Percentiles rank a stretch among this genome's conserved stretches.
Evolutionary conservation across 164 flowering plant genomes (phyloP).

Genomic region (Protea cynaroides): DNA sequence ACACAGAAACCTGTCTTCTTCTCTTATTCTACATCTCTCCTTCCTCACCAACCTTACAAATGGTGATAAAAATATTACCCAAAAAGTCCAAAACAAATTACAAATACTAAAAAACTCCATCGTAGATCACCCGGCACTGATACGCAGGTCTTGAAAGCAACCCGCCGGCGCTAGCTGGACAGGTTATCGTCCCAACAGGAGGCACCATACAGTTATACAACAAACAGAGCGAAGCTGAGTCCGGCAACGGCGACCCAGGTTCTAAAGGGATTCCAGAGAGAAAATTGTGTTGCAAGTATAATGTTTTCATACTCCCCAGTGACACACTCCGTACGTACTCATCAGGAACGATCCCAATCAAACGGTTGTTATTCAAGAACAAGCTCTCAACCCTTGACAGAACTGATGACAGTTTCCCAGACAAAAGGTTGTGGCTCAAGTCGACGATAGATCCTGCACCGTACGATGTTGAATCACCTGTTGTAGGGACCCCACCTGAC

Average conservation of each 20-base stretch:
- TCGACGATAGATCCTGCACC: conserved; percentile 45
- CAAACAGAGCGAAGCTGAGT: conserved; percentile 46
- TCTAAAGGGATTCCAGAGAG: conserved; percentile 37
- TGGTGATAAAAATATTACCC: no score
- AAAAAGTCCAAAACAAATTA: no score
- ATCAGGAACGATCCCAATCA: conserved; percentile 50
- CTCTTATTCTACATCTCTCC: no score
- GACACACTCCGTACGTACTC: conserved; percentile 36
- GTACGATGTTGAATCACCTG: conserved; percentile 5
- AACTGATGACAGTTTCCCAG: conserved; percentile 33
- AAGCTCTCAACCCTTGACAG: conserved; percentile 46
- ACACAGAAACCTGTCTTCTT: no score
- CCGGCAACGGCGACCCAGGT: conserved; percentile 30
- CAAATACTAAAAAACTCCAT: no score
- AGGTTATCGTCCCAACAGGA: conserved; percentile 30
- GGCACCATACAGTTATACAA: conserved; percentile 72
- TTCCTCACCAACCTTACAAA: no score
- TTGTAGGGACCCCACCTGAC: conserved; percentile 34
- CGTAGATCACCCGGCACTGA: conserved; percentile 42
- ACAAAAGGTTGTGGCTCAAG: conserved; percentile 54
- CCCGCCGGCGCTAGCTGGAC: conserved; percentile 57
- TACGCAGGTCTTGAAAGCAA: conserved; percentile 43
- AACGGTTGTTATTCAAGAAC: conserved; percentile 59
- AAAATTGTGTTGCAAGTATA: conserved; percentile 69
- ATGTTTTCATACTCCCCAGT: conserved; percentile 34